Evolutionary conservation across 2,329 filamentous ascomycete species (phyloP).

Genomic region (Aspergillus versicolor): DNA sequence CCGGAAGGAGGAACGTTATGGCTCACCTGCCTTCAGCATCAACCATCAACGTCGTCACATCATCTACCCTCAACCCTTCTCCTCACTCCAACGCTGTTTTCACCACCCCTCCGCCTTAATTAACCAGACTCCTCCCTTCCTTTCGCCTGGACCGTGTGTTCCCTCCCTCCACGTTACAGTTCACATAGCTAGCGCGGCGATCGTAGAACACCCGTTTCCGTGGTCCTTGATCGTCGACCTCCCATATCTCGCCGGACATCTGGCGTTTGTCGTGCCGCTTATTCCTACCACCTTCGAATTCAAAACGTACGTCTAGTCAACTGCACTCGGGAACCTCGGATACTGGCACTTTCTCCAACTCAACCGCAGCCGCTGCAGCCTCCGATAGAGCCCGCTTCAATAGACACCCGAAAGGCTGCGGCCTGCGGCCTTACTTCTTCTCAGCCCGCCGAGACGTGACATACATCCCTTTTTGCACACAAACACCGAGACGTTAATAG

Average conservation of each 20-base stretch:
- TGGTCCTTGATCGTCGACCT: conserved; percentile 1
- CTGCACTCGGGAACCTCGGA: not conserved
- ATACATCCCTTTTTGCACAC: not conserved
- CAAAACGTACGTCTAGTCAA: not conserved
- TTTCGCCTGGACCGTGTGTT: not conserved
- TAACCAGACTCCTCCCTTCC: not conserved
- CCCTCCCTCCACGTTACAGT: not conserved
- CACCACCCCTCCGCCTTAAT: not conserved
- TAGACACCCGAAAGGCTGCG: conserved; percentile 3
- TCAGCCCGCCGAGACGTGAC: not conserved
- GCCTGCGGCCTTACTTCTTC: conserved; percentile 5
- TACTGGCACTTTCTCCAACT: not conserved
- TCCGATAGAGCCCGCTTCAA: not conserved
- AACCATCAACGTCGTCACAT: conserved; percentile 9
- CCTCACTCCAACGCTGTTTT: not conserved
- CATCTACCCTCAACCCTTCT: conserved; percentile 9
- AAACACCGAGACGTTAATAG: not conserved
- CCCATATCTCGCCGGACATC: conserved; percentile 2
- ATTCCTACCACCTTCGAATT: not conserved
- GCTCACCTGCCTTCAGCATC: conserved; percentile 1
- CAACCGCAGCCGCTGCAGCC: conserved; percentile 4
- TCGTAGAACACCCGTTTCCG: not conserved
- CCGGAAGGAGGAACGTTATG: conserved; percentile 7
- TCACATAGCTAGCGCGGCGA: not conserved
- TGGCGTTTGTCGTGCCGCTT: conserved; percentile 1